Base-by-base conservation (phyloP, 1,284 basidiomycete species). In the Trametes polyzona region DNA sequence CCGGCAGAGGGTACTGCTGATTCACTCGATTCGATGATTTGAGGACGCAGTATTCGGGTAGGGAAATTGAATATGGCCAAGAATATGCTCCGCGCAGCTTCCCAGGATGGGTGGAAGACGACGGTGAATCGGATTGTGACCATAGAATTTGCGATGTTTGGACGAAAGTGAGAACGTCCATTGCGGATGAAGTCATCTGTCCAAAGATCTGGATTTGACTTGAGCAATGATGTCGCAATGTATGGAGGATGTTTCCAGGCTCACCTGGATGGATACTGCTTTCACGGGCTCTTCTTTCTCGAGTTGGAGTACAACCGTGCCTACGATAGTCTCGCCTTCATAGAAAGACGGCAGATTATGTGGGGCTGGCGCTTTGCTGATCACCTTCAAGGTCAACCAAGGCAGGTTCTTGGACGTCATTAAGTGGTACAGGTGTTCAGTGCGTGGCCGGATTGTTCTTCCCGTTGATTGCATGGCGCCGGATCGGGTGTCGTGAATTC, bases 241-340 rank as follows among this genome's bases (percentile, higher is more conserved):
- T 24, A 27, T 24, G 11, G 3, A 35, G 12, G n/a, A n/a, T 33
- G 27, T 33, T 17, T 9, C n/a, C 16, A 49, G 14, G 65, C 73
- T 63, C 50, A 79, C 81, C 48, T 73, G 68, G 46, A 83, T 64
- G 0, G 73, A 72, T 23, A 84, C 71, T 11, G 70, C 73, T 62
- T 81, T 82, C 55, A 79, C 68, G 4, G 73, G 72, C 50, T 81
- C 78, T 23, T 76, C 69, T 61, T 79, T 81, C 50, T 74, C 71
- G 16, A 81, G 66, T 43, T 79, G 73, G 17, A 83, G 61, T 47
- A 76, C 75, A 0, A 84, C 78, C 12, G 69, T 68, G 23, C 83
- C 83, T 3, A 71, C 66, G 42, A 85, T 73, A 16, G 62, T 58
- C 62, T 86, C 81, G 12, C 77, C 80, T 57, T 82, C 72, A 40